phyloP scores from a whole-genome alignment of 2,329 filamentous ascomycete species.

The Dichotomopilus funicola region DNA sequence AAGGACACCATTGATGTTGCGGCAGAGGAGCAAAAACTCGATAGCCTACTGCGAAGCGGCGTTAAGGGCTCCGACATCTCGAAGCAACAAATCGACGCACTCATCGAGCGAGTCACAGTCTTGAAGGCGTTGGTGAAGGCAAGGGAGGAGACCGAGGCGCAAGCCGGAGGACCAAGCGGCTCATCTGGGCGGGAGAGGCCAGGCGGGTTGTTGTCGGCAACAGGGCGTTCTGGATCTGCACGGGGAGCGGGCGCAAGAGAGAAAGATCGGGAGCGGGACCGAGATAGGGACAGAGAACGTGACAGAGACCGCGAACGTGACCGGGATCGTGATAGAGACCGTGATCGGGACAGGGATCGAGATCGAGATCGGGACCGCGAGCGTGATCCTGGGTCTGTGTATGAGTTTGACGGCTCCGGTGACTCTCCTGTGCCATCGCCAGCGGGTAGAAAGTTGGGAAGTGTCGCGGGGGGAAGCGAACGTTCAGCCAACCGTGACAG shows the following conservation, averaged over 20 bases:
- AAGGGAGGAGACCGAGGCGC: constrained; percentile 33
- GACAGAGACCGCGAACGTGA: neutral
- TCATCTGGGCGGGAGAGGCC: constrained; percentile 20
- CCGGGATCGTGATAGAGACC: constrained; percentile 13
- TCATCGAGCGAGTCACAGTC: constrained; percentile 35
- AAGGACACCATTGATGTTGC: constrained; percentile 29
- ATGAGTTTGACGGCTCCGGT: constrained; percentile 38
- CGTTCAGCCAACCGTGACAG: constrained; percentile 30
- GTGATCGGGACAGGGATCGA: constrained; percentile 11
- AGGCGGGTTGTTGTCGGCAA: constrained; percentile 17
- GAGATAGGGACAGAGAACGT: constrained; percentile 26
- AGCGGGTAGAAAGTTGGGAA: constrained; percentile 33
- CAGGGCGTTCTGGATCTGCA: constrained; percentile 12
- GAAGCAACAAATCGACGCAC: constrained; percentile 29
- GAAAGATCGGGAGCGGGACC: constrained; percentile 24
- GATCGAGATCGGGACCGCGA: neutral
- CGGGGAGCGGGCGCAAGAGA: constrained; percentile 19
- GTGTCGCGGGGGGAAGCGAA: constrained; percentile 28
- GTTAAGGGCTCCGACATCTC: constrained; percentile 30
- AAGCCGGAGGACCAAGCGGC: constrained; percentile 19
- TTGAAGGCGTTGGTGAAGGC: constrained; percentile 35
- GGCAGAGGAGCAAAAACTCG: constrained; percentile 25
- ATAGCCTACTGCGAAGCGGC: constrained; percentile 25
- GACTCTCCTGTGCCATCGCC: constrained; percentile 40
- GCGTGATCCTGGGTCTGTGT: constrained; percentile 31